A percentile compares a stretch with the other conserved stretches of the same genome.
Evolutionary conservation across 495 filamentous ascomycete genomes (phyloP).

Genomic region (Penicillium roqueforti): DNA sequence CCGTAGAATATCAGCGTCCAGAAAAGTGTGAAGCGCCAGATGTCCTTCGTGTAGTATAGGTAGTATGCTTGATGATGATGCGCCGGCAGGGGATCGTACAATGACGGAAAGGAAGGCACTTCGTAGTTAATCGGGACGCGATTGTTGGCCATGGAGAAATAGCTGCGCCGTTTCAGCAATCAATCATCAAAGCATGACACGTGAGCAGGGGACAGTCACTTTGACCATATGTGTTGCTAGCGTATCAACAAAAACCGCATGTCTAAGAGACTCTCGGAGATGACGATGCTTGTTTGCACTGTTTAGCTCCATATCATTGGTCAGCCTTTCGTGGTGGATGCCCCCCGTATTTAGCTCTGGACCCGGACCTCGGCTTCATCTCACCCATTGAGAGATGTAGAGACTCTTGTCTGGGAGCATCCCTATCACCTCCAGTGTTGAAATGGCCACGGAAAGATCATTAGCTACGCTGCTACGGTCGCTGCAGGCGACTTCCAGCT

Average conservation of each 20-base stretch:
- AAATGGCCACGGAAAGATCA: conserved; percentile 49
- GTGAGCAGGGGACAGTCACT: neutral
- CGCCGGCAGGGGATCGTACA: conserved; percentile 70
- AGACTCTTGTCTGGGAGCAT: conserved; percentile 11
- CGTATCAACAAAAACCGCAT: conserved; percentile 1
- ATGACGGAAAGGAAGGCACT: conserved; percentile 77
- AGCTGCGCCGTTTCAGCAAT: conserved; percentile 3
- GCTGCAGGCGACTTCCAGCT: conserved; percentile 44
- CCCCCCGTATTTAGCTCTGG: conserved; percentile 24
- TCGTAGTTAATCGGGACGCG: conserved; percentile 61
- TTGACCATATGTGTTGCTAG: neutral
- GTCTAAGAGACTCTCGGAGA: neutral
- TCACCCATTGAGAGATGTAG: conserved; percentile 18
- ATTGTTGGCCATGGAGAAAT: conserved; percentile 36
- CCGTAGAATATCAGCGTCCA: conserved; percentile 67
- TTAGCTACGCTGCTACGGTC: conserved; percentile 50
- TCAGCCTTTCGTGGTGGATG: neutral
- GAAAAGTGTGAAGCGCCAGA: conserved; percentile 86
- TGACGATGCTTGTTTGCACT: conserved; percentile 36
- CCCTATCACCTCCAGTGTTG: conserved; percentile 3
- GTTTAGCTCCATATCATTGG: conserved; percentile 24
- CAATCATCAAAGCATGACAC: conserved; percentile 3
- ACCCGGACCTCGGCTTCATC: conserved; percentile 38
- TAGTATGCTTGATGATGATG: conserved; percentile 51
- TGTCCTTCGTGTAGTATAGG: conserved; percentile 73